phyloP scores from a whole-genome alignment of 768 basidiomycete genomes.

The Rhodocollybia butyracea region DNA sequence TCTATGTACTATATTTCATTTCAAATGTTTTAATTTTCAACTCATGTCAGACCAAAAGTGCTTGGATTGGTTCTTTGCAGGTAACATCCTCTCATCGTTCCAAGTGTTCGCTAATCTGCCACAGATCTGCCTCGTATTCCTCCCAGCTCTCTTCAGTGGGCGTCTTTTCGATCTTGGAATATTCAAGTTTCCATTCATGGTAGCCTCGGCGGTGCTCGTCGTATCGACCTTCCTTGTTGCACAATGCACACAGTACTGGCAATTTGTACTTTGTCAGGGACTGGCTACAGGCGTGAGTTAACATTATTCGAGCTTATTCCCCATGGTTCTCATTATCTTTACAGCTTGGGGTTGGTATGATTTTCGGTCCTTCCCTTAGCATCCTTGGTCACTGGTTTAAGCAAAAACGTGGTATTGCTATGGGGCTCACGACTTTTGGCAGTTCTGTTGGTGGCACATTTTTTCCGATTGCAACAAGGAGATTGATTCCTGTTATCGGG shows the following conservation, averaged over 20 bases:
- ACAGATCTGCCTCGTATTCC: conserved; percentile 39
- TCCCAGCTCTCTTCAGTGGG: conserved; percentile 42
- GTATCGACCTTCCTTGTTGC: conserved; percentile 42
- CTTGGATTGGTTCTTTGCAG: conserved; percentile 61
- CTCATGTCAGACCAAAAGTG: conserved; percentile 20
- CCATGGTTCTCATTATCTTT: neutral
- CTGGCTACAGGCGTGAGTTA: conserved; percentile 44
- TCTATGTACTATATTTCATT: conserved; percentile 12
- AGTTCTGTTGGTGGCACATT: conserved; percentile 61
- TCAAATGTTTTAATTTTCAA: neutral
- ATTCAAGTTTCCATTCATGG: conserved; percentile 36
- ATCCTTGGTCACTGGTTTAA: conserved; percentile 66
- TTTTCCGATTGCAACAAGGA: conserved; percentile 56
- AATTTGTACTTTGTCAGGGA: conserved; percentile 52
- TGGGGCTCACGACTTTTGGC: conserved; percentile 53
- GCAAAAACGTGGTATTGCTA: conserved; percentile 46
- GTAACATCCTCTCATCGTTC: conserved; percentile 18
- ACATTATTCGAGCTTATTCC: neutral
- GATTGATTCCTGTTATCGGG: conserved; percentile 53
- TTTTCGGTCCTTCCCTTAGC: conserved; percentile 50
- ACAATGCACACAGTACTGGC: conserved; percentile 53
- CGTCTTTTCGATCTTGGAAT: conserved; percentile 51
- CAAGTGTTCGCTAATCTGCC: neutral
- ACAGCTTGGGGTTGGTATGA: conserved; percentile 33
- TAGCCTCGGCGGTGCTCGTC: conserved; percentile 33